phyloP scores from a whole-genome alignment of 2,329 filamentous ascomycete genomes.

The Ophiostoma sp. region DNA sequence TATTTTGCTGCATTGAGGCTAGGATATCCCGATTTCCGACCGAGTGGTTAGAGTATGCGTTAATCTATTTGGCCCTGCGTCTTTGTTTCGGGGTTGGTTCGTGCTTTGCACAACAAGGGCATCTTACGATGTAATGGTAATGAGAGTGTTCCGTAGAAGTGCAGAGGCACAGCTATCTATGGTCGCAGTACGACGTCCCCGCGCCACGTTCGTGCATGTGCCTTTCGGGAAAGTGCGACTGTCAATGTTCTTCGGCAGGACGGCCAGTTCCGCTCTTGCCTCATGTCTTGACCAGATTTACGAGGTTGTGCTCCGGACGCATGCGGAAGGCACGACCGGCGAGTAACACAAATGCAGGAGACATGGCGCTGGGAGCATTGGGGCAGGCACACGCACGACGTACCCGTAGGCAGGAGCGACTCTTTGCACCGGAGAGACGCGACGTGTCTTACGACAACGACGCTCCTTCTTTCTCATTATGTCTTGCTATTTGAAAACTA shows the following conservation, averaged over 20 bases:
- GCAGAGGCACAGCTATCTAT: background rate
- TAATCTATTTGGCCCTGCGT: background rate
- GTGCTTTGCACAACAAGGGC: background rate
- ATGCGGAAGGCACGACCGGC: background rate
- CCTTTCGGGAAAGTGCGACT: constrained; percentile 1
- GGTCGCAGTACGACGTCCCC: background rate
- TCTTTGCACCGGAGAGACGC: background rate
- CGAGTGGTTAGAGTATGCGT: constrained; percentile 4
- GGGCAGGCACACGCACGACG: background rate
- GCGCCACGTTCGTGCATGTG: background rate
- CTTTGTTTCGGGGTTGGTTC: background rate
- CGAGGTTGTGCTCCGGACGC: background rate
- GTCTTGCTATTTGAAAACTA: background rate
- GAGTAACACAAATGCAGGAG: background rate
- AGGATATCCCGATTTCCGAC: background rate
- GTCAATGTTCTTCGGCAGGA: background rate
- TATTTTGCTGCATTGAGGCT: background rate
- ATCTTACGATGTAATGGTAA: background rate
- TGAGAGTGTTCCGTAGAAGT: too few relatives aligned
- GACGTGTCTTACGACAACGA: background rate
- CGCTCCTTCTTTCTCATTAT: background rate
- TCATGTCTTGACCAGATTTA: background rate
- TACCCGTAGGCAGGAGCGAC: background rate
- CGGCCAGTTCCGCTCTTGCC: constrained; percentile 4
- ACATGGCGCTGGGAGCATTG: background rate